Evolutionary conservation across 805 yeast species (phyloP).

Genomic region (Candida broadrunensis): DNA sequence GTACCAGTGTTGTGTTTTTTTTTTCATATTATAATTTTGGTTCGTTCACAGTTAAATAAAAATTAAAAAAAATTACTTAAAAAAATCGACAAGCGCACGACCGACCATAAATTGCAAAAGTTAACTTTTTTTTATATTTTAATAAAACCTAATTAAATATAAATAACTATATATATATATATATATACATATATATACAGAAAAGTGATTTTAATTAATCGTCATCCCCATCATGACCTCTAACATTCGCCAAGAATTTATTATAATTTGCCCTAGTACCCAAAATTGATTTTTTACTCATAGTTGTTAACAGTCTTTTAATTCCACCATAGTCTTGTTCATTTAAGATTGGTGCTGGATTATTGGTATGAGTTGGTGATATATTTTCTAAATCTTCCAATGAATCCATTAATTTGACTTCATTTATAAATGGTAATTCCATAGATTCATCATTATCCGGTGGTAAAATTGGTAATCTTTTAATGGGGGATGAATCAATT

Average conservation of each 20-base stretch:
- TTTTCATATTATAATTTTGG: too few species aligned
- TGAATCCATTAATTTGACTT: slow-evolving; percentile 23
- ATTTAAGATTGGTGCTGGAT: neutral
- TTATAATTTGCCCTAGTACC: slow-evolving; percentile 39
- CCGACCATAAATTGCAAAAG: too few species aligned
- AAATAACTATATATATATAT: too few species aligned
- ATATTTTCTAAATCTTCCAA: slow-evolving; percentile 9
- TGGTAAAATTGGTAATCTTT: slow-evolving; percentile 18
- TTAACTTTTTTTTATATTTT: too few species aligned
- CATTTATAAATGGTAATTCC: slow-evolving; percentile 37
- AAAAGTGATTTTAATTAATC: too few species aligned
- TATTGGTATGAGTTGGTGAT: slow-evolving; percentile 1
- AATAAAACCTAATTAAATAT: too few species aligned
- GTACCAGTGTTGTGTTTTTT: too few species aligned
- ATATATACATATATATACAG: too few species aligned
- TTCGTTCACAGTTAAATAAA: too few species aligned
- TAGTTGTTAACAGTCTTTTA: slow-evolving; percentile 25
- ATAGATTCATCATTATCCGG: slow-evolving; percentile 16
- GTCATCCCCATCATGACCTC: slow-evolving; percentile 2
- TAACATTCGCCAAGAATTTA: slow-evolving; percentile 32
- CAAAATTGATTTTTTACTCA: slow-evolving; percentile 33
- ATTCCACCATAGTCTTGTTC: slow-evolving; percentile 6
- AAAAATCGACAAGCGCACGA: too few species aligned
- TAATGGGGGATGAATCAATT: slow-evolving; percentile 4
- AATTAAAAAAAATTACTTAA: too few species aligned